Percentiles rank a stretch among this genome's conserved stretches.
Evolutionary conservation across 768 basidiomycete genomes (phyloP).

Genomic region (Calocera viscosa): DNA sequence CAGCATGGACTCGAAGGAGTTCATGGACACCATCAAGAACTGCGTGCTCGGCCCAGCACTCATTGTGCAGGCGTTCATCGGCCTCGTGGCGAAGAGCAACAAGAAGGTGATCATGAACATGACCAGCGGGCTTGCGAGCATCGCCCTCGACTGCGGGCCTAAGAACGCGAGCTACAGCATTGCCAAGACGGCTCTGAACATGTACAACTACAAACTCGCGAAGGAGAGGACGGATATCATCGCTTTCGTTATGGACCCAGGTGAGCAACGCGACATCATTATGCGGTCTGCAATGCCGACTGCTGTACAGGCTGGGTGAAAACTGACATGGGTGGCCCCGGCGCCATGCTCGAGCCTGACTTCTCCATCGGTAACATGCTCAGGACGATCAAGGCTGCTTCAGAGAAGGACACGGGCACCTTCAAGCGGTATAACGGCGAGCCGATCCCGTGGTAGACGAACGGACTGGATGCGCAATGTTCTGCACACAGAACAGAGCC

Average conservation of each 20-base stretch:
- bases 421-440: constrained; percentile 27
- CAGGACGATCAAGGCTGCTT: constrained; percentile 22
- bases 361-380: constrained; percentile 26
- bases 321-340: constrained; percentile 29
- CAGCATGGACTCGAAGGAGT: constrained; percentile 19
- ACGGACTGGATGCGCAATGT: too few relatives aligned
- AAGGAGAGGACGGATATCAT: constrained; percentile 28
- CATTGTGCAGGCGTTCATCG: constrained; percentile 27
- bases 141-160: constrained; percentile 24
- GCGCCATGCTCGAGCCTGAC: constrained; percentile 24
- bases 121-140: constrained; percentile 27
- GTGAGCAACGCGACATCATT: constrained; percentile 8
- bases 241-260: constrained; percentile 27
- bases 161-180: constrained; percentile 28
- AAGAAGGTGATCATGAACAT: constrained; percentile 30
- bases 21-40: constrained; percentile 22
- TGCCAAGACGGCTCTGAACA: constrained; percentile 32
- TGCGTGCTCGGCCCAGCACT: constrained; percentile 31
- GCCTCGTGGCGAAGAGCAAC: constrained; percentile 24
- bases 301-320: constrained; percentile 26
- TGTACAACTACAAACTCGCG: constrained; percentile 33
- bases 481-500: too few relatives aligned
- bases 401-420: constrained; percentile 24
- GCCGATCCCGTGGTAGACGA: constrained; percentile 24
- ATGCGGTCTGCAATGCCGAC: not conserved